Conservation (phyloP, 306 rosid species). For the Cicer arietinum region DNA sequence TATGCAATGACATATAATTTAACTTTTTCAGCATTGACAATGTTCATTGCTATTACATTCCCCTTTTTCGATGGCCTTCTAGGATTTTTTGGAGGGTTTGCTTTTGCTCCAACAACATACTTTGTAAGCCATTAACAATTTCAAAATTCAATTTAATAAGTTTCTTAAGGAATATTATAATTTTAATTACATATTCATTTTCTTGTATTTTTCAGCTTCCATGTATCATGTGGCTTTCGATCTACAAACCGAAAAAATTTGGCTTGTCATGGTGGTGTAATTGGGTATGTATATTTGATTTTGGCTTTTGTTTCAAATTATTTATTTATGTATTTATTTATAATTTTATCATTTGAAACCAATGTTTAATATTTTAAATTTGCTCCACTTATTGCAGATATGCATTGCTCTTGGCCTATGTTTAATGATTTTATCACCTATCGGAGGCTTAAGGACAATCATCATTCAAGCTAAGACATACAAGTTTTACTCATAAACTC, state of each 20-base stretch:
- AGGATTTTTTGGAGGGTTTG: constrained; percentile 85
- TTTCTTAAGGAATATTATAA: background rate
- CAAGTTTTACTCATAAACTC: constrained; percentile 58
- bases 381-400: constrained; percentile 54
- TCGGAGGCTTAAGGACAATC: constrained; percentile 76
- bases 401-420: constrained; percentile 68
- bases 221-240: constrained; percentile 80
- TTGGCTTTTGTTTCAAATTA: background rate
- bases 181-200: background rate
- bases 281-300: constrained; percentile 67
- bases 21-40: constrained; percentile 65
- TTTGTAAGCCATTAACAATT: constrained; percentile 56
- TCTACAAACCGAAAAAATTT: constrained; percentile 74
- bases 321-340: background rate
- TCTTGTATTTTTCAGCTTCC: constrained; percentile 70
- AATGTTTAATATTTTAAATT: background rate
- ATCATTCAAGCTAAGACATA: constrained; percentile 61
- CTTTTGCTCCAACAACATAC: constrained; percentile 88
- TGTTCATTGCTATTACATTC: constrained; percentile 75
- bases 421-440: constrained; percentile 63
- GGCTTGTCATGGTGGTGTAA: constrained; percentile 79
- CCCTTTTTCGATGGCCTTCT: constrained; percentile 83
- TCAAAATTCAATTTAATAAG: background rate
- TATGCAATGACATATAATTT: background rate
- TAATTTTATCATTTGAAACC: background rate